Percentiles rank a stretch among this genome's conserved stretches.
phyloP scores from a whole-genome alignment of 257 asterid genomes.

The Forsythia suspensa region DNA sequence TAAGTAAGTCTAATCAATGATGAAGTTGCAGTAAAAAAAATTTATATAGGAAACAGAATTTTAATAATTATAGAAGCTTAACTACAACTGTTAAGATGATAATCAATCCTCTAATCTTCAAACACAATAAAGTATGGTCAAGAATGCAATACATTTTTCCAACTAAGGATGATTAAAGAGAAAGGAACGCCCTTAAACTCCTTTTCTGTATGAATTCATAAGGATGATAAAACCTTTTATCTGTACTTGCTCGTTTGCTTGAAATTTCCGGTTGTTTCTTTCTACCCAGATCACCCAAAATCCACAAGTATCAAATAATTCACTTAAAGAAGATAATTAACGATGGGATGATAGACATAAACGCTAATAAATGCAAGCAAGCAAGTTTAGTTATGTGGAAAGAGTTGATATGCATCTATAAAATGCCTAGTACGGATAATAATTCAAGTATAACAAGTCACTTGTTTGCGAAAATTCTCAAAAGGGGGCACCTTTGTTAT shows the following conservation, averaged over 20 bases:
- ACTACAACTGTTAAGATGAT: neutral
- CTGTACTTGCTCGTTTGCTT: neutral
- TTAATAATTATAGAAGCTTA: neutral
- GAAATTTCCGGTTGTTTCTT: neutral
- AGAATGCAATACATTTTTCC: neutral
- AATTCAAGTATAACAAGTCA: neutral
- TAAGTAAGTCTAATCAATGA: slow-evolving; percentile 9
- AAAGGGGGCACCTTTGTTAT: neutral
- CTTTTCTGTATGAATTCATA: neutral
- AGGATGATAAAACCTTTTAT: neutral
- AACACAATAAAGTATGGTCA: neutral
- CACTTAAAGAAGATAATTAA: neutral
- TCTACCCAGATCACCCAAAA: neutral
- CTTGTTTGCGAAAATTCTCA: neutral
- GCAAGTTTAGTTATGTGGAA: neutral
- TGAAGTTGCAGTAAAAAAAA: neutral
- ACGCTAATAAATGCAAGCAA: neutral
- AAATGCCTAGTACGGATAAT: neutral
- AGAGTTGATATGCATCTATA: too few species aligned
- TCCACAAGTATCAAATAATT: neutral
- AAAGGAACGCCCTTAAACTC: neutral
- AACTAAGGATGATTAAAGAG: neutral
- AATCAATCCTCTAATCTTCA: neutral
- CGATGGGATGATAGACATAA: neutral
- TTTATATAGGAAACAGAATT: neutral